phyloP scores from a whole-genome alignment of 306 rosid species.

The Nissolia schottii region DNA sequence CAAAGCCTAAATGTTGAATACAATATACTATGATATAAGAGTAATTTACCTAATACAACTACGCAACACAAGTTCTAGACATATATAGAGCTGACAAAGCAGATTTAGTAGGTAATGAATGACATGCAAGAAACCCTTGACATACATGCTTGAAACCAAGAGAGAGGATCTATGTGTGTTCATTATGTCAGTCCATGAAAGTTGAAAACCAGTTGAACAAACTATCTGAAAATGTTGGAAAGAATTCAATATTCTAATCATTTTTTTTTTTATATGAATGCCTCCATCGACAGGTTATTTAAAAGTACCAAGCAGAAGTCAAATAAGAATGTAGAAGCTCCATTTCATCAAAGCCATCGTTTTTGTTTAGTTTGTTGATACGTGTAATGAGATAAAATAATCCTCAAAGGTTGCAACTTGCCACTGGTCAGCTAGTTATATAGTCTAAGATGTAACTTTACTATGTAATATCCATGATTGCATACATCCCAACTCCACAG shows the following conservation, averaged over 20 bases:
- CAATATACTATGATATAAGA: background rate
- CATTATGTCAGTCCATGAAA: background rate
- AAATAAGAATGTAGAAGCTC: no score
- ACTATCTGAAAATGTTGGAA: background rate
- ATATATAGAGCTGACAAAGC: background rate
- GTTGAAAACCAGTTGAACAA: constrained; percentile 1
- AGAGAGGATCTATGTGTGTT: background rate
- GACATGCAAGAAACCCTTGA: background rate
- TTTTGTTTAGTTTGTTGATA: no score
- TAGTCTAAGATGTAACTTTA: no score
- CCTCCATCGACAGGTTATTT: background rate
- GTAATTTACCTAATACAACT: background rate
- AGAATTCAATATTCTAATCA: background rate
- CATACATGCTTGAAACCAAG: background rate
- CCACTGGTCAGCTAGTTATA: no score
- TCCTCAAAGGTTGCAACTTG: no score
- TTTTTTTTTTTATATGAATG: background rate
- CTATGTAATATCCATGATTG: no score
- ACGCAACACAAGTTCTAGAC: background rate
- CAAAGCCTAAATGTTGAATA: background rate
- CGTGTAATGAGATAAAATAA: no score
- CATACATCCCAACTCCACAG: no score
- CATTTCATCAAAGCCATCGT: no score
- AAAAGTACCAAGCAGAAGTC: background rate
- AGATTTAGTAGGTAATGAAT: background rate